These are phyloP conservation scores for Salpingoeca rosetta DNA, from an alignment of 78 protist species.

Conservation along the genomic window DNA sequence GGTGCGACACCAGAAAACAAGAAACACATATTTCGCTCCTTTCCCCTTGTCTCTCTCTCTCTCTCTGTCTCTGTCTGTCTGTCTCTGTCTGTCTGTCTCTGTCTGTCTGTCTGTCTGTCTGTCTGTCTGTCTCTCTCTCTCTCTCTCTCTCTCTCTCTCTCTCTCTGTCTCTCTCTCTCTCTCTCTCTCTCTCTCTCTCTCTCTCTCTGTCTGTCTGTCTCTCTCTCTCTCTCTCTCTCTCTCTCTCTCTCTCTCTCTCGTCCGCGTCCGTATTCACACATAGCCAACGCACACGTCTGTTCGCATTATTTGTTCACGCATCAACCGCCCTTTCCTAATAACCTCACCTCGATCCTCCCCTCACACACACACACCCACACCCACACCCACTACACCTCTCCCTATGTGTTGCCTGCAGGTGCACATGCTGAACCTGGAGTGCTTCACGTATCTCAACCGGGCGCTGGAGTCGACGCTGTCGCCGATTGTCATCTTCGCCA, in stretches of 20 bases:
- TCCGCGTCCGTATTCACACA: too few relatives aligned
- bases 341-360: too few relatives aligned
- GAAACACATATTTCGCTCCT: background rate
- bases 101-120: background rate
- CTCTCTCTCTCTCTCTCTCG: too few relatives aligned
- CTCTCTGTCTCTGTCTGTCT: background rate
- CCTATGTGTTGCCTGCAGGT: conserved; percentile 34
- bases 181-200: too few relatives aligned
- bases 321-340: too few relatives aligned
- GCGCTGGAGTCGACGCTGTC: conserved; percentile 96
- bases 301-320: background rate
- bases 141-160: background rate
- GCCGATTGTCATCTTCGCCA: conserved; percentile 99
- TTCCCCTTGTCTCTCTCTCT: background rate
- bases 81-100: background rate
- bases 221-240: too few relatives aligned
- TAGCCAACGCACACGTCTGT: background rate
- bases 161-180: too few relatives aligned
- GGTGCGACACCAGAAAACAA: conserved; percentile 21
- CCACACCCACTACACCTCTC: background rate
- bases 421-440: conserved; percentile 99
- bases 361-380: background rate
- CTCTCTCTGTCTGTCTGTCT: too few relatives aligned
- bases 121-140: background rate
- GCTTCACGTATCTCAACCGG: conserved; percentile 97